phyloP scores from a whole-genome alignment of 805 yeast species.

The Starmerella bombicola region DNA sequence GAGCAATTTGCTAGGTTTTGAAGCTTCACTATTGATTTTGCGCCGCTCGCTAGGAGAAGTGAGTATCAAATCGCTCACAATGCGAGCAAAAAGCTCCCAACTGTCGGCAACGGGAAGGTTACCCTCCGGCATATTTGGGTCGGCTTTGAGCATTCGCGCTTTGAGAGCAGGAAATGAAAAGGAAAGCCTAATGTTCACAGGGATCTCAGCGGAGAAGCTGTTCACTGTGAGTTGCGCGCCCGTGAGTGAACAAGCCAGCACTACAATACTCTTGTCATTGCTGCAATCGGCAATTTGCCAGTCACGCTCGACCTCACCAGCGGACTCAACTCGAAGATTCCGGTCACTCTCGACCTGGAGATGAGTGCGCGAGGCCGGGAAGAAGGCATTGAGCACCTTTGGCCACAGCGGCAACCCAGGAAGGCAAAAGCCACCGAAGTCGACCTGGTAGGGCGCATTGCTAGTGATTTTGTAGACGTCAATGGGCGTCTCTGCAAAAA shows the following conservation, averaged over 20 bases:
- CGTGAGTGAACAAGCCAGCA: constrained; percentile 21
- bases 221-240: constrained; percentile 17
- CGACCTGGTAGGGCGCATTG: neutral
- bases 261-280: constrained; percentile 5
- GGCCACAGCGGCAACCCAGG: constrained; percentile 3
- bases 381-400: constrained; percentile 13
- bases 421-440: constrained; percentile 5
- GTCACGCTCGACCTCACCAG: constrained; percentile 5
- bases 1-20: constrained; percentile 4
- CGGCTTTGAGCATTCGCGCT: neutral
- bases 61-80: constrained; percentile 10
- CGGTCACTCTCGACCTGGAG: constrained; percentile 18
- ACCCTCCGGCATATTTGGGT: neutral
- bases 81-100: constrained; percentile 11
- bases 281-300: constrained; percentile 12
- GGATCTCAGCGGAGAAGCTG: constrained; percentile 30
- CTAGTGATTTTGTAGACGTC: constrained; percentile 5
- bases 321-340: neutral
- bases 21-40: constrained; percentile 1
- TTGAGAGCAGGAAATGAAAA: constrained; percentile 39
- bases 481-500: constrained; percentile 11
- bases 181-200: constrained; percentile 35
- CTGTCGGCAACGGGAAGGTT: neutral
- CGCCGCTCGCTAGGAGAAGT: constrained; percentile 5
- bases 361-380: constrained; percentile 19